Evolutionary conservation across 1,284 basidiomycete species (phyloP).

Genomic region (Cutaneotrichosporon sp.): DNA sequence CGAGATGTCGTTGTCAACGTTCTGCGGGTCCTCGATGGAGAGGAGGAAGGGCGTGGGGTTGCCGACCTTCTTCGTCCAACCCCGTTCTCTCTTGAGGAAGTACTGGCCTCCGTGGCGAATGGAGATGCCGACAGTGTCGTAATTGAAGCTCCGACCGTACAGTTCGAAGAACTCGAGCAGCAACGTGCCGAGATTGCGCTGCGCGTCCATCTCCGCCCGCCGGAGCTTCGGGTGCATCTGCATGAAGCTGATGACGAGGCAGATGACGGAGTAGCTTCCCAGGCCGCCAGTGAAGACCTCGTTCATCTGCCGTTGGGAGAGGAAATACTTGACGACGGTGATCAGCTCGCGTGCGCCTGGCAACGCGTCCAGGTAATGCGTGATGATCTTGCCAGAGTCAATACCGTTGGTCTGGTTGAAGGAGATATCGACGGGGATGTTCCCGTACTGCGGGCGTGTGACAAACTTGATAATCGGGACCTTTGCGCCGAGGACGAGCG

Average conservation of each 20-base stretch:
- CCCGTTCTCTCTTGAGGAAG: slow-evolving; percentile 72
- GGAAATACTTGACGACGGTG: slow-evolving; percentile 67
- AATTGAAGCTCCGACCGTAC: slow-evolving; percentile 71
- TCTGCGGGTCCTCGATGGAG: slow-evolving; percentile 93
- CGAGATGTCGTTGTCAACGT: slow-evolving; percentile 89
- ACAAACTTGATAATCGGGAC: slow-evolving; percentile 94
- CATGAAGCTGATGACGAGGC: slow-evolving; percentile 86
- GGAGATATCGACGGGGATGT: slow-evolving; percentile 84
- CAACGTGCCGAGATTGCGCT: slow-evolving; percentile 83
- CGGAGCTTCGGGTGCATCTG: slow-evolving; percentile 97
- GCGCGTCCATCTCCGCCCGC: slow-evolving; percentile 78
- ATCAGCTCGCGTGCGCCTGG: slow-evolving; percentile 73
- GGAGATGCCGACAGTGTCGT: slow-evolving; percentile 85
- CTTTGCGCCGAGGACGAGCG: slow-evolving; percentile 82
- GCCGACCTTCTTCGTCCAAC: slow-evolving; percentile 67
- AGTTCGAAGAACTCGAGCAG: slow-evolving; percentile 92
- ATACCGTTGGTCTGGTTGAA: slow-evolving; percentile 86
- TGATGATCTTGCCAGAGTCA: slow-evolving; percentile 75
- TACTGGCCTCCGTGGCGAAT: slow-evolving; percentile 79
- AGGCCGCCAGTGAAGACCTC: slow-evolving; percentile 95
- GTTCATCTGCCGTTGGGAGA: slow-evolving; percentile 89
- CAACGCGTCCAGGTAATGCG: slow-evolving; percentile 71
- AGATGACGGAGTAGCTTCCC: slow-evolving; percentile 92
- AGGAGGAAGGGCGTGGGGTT: slow-evolving; percentile 59
- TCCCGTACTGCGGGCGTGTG: slow-evolving; percentile 62